phyloP scores from a whole-genome alignment of 2,329 filamentous ascomycete genomes.

The Pseudofabraea citricarpa region DNA sequence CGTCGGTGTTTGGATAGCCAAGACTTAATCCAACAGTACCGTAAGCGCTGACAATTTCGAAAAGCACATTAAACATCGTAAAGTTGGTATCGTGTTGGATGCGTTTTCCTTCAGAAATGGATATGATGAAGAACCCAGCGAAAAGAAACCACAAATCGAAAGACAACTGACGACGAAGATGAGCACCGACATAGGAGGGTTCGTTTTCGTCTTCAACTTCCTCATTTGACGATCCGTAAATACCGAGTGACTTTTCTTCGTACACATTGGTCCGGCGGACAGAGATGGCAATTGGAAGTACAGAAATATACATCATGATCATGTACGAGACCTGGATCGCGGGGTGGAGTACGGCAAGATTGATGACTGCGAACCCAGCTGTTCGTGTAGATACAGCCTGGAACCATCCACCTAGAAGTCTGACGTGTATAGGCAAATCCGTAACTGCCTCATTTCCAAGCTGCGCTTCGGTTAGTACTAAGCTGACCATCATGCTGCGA shows the following conservation, averaged over 20 bases:
- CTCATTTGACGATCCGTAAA: constrained; percentile 53
- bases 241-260: constrained; percentile 80
- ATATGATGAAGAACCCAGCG: constrained; percentile 85
- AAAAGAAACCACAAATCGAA: constrained; percentile 99
- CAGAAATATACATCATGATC: constrained; percentile 99
- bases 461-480: constrained; percentile 33
- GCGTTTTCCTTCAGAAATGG: constrained; percentile 75
- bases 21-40: constrained; percentile 91
- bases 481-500: background rate
- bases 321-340: constrained; percentile 91
- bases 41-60: constrained; percentile 86
- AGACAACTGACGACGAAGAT: constrained; percentile 87
- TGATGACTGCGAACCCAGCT: constrained; percentile 82
- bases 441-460: constrained; percentile 68
- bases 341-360: constrained; percentile 73
- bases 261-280: constrained; percentile 94
- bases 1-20: constrained; percentile 70
- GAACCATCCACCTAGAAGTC: constrained; percentile 82
- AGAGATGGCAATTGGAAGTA: constrained; percentile 94
- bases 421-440: constrained; percentile 63
- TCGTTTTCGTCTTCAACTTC: constrained; percentile 45
- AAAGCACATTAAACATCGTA: constrained; percentile 66
- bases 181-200: constrained; percentile 81
- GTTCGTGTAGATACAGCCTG: constrained; percentile 87
- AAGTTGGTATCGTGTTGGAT: constrained; percentile 61